Conservation (phyloP, 1,139 yeast species). For the Lipomyces yarrowii region DNA sequence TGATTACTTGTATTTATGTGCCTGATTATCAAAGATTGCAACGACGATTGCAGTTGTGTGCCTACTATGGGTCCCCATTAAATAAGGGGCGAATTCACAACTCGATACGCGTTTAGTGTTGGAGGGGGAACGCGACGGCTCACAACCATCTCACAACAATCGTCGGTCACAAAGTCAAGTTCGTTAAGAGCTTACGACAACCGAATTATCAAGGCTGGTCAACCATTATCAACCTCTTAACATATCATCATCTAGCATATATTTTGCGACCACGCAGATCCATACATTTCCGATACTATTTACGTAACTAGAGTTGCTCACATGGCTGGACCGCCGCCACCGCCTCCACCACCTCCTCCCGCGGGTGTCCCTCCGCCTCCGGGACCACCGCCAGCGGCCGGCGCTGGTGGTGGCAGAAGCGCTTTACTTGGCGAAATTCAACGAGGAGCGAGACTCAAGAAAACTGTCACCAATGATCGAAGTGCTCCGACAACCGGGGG, state of each 20-base stretch:
- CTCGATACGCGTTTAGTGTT: neutral
- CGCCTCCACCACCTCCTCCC: conserved; percentile 43
- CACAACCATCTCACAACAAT: neutral
- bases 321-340: conserved; percentile 41
- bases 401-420: conserved; percentile 49
- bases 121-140: neutral
- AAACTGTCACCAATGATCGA: conserved; percentile 73
- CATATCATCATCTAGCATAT: neutral
- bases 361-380: conserved; percentile 40
- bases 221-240: neutral
- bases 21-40: neutral
- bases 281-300: neutral
- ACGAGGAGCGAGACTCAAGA: conserved; percentile 73
- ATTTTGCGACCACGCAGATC: neutral
- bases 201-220: neutral
- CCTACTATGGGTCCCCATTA: neutral
- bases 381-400: conserved; percentile 39
- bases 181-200: neutral
- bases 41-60: neutral
- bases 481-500: conserved; percentile 58
- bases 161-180: neutral
- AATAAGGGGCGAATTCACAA: neutral
- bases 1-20: neutral
- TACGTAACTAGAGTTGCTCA: neutral
- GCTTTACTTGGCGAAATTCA: conserved; percentile 87